These are phyloP conservation scores for Gossypium stocksii DNA, from an alignment of 345 rosid species.

Conservation along the genomic window DNA sequence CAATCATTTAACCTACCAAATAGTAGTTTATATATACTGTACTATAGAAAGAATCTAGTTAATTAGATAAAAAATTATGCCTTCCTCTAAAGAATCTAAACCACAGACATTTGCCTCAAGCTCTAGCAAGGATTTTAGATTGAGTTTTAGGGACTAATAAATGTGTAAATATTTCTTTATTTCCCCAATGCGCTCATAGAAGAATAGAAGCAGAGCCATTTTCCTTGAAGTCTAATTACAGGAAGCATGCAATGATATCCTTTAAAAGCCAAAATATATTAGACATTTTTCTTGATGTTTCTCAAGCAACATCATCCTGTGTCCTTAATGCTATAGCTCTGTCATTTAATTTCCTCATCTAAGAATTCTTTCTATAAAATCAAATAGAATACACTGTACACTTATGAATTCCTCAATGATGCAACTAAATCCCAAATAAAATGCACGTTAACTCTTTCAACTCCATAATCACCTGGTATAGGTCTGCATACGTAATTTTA, in stretches of 20 bases:
- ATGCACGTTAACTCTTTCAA: slow-evolving; percentile 4
- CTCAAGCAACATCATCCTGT: background rate
- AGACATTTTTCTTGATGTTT: background rate
- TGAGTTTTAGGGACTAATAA: background rate
- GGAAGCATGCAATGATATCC: background rate
- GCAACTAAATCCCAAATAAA: slow-evolving; percentile 1
- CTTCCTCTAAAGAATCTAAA: slow-evolving; percentile 1
- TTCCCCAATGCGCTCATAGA: background rate
- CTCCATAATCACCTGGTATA: slow-evolving; percentile 46
- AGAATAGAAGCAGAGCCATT: background rate
- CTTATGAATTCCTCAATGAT: background rate
- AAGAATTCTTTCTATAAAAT: background rate
- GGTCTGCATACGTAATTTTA: slow-evolving; percentile 75
- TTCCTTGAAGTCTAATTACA: no score
- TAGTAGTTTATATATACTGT: background rate
- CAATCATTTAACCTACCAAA: background rate
- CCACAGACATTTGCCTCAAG: background rate
- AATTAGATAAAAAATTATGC: background rate
- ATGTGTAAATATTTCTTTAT: background rate
- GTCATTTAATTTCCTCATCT: slow-evolving; percentile 13
- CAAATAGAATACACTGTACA: background rate
- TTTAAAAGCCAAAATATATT: background rate
- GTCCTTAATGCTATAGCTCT: background rate
- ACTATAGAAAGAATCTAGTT: background rate
- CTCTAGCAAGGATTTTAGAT: slow-evolving; percentile 2